Base-by-base conservation (phyloP, 805 yeast genomes). In the Crinitomyces ghanaensis region DNA sequence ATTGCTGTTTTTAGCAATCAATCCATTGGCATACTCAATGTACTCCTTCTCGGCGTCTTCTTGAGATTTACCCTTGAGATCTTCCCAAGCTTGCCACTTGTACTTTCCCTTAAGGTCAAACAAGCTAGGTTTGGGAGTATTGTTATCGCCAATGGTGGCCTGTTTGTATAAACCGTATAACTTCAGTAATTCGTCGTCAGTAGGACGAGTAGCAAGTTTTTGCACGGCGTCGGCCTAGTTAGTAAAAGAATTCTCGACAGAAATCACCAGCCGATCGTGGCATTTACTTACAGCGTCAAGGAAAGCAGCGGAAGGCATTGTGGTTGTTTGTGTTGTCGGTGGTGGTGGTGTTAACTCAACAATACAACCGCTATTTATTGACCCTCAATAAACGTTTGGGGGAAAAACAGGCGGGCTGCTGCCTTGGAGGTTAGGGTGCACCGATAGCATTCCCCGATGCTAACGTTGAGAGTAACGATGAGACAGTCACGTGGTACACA, bases 41-140 rank as follows among this genome's bases (percentile, higher is more conserved):
- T 59, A 73, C 59, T 84, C 68, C 48, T 68, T 43, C 68, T 88
- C 97, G 40, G 98, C 98, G 22, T 84, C 96, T 48, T 74, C 93
- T 61, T 80, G 81, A 26, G 84, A 61, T 40, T 71, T 72, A 38
- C 98, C 98, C 65, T 81, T 79, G 53, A 77, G 65, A 49, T 74
- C 76, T 51, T 77, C 77, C 97, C 97, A 91, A 6, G 97, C 72
- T 56, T 86, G 88, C 97, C 97, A 91, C 70, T 91, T 91, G 72
- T 82, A 81, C 63, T 93, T 85, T 48, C 88, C 96, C 66, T 80
- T 84, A 65, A 91, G 70, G 63, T 85, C 93, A 59, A 91, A 83
- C 39, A 81, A 62, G 43, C 95, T 91, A 35, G 98, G 98, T 65
- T 83, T 82, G 36, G 69, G 65, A 41, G 94, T 80, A 48, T 55